phyloP scores from a whole-genome alignment of 1,139 yeast species.

The Kodamaea arcana region DNA sequence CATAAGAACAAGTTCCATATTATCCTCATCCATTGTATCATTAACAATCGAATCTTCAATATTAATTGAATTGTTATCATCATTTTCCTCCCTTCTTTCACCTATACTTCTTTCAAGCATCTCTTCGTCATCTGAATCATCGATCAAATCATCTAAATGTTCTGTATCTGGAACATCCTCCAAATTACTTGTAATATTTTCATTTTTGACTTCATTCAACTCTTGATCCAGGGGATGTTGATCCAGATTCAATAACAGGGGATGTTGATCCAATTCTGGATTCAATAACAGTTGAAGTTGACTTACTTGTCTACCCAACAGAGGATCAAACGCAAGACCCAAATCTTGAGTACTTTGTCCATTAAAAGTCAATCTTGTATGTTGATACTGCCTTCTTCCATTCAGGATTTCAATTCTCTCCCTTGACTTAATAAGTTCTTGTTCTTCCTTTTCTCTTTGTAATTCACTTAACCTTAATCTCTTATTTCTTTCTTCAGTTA shows the following conservation, averaged over 20 bases:
- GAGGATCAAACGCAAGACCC: background rate
- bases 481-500: background rate
- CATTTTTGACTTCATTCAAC: constrained; percentile 3
- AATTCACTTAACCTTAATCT: no score
- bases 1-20: no score
- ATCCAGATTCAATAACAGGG: no score
- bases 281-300: no score
- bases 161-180: constrained; percentile 6
- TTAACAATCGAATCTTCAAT: no score
- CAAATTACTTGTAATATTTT: constrained; percentile 2
- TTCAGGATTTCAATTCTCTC: background rate
- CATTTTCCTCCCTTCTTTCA: no score
- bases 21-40: no score
- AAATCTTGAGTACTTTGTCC: background rate
- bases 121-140: constrained; percentile 1
- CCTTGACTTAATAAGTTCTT: constrained; percentile 2
- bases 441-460: background rate
- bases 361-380: background rate
- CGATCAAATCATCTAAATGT: constrained; percentile 2
- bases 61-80: no score
- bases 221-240: no score
- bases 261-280: no score
- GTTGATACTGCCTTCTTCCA: no score
- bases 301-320: background rate
- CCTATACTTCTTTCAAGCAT: no score